phyloP scores from a whole-genome alignment of 306 rosid species.

The Trifolium subterraneum region DNA sequence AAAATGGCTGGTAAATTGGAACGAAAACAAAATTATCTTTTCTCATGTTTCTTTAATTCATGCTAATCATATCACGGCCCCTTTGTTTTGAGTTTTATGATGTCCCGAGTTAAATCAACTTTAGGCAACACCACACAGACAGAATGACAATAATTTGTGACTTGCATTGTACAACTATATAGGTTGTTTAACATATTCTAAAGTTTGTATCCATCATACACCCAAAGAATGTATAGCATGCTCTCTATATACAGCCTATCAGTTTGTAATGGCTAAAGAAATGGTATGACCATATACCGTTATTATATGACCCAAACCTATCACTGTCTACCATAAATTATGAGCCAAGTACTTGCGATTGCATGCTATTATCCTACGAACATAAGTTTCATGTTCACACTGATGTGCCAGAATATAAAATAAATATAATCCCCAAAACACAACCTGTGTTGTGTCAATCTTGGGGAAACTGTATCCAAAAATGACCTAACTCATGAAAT shows the following conservation, averaged over 20 bases:
- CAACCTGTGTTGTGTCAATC: neutral
- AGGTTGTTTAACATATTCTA: neutral
- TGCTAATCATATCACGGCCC: neutral
- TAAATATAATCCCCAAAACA: constrained; percentile 24
- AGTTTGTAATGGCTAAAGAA: constrained; percentile 20
- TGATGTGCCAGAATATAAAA: constrained; percentile 20
- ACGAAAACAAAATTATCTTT: too few relatives aligned
- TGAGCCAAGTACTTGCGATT: neutral
- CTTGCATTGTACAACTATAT: neutral
- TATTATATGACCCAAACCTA: constrained; percentile 7
- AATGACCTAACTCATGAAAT: constrained; percentile 67
- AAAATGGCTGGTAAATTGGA: too few relatives aligned
- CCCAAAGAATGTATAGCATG: neutral
- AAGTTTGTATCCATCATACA: constrained; percentile 3
- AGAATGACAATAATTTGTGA: neutral
- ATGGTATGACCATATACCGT: neutral
- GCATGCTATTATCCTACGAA: neutral
- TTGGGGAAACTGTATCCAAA: neutral
- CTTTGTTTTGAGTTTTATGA: neutral
- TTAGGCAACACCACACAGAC: neutral
- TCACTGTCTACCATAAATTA: neutral
- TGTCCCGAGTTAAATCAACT: neutral
- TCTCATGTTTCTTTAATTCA: too few relatives aligned
- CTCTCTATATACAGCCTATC: constrained; percentile 3
- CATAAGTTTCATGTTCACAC: constrained; percentile 1